phyloP scores from a whole-genome alignment of 2,329 filamentous ascomycete species.

The Cordyceps pruinosa region DNA sequence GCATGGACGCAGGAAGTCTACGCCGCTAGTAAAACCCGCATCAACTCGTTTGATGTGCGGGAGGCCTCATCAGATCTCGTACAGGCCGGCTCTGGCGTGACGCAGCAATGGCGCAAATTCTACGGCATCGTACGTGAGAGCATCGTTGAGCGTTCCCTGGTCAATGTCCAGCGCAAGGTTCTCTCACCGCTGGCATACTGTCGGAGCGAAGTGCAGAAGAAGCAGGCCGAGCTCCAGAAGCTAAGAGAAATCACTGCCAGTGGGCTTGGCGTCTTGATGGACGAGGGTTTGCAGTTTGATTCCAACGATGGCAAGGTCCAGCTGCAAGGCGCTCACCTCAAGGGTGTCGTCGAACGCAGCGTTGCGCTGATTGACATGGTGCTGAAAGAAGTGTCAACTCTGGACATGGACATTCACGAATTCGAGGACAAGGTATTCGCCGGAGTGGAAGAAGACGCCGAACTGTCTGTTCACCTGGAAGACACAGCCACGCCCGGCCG shows the following conservation, averaged over 20 bases:
- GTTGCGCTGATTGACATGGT: conserved; percentile 83
- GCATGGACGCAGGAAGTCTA: conserved; percentile 65
- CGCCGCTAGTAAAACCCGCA: conserved; percentile 47
- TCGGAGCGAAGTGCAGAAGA: conserved; percentile 66
- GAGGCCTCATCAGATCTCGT: conserved; percentile 26
- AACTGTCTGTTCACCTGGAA: conserved; percentile 46
- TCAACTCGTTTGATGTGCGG: conserved; percentile 27
- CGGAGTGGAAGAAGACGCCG: conserved; percentile 54
- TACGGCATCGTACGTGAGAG: conserved; percentile 74
- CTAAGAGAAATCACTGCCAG: conserved; percentile 77
- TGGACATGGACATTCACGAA: conserved; percentile 55
- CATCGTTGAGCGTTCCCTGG: conserved; percentile 64
- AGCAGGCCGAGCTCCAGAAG: conserved; percentile 63
- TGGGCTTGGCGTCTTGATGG: conserved; percentile 78
- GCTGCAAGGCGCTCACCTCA: conserved; percentile 48
- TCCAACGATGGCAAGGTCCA: conserved; percentile 52
- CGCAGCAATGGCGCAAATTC: conserved; percentile 59
- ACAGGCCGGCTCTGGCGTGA: conserved; percentile 32
- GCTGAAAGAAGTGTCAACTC: conserved; percentile 59
- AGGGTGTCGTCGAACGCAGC: conserved; percentile 69
- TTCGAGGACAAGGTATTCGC: conserved; percentile 61
- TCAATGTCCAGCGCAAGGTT: conserved; percentile 63
- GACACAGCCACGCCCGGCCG: conserved; percentile 38
- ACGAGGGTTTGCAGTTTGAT: conserved; percentile 70
- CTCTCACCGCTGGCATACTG: conserved; percentile 72